Evolutionary conservation across 257 asterid genomes (phyloP).

Genomic region (Plantago elongata): DNA sequence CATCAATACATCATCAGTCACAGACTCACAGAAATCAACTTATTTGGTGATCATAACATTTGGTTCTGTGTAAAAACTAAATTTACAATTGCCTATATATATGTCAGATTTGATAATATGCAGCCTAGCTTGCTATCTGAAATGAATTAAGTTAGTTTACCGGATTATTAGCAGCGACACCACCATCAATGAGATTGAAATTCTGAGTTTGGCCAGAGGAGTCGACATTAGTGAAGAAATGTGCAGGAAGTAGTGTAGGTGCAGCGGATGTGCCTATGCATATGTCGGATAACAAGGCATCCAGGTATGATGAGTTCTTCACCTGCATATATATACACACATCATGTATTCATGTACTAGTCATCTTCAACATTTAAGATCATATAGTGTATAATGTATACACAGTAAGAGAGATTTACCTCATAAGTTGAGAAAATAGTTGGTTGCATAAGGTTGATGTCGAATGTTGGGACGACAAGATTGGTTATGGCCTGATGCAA

Average conservation of each 20-base stretch:
- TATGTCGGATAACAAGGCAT: constrained; percentile 42
- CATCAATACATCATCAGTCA: background rate
- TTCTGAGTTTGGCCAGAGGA: constrained; percentile 19
- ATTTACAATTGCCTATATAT: too few relatives aligned
- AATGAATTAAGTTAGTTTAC: constrained; percentile 17
- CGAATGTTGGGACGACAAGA: constrained; percentile 50
- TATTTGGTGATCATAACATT: too few relatives aligned
- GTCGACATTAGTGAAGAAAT: constrained; percentile 31
- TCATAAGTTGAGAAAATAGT: constrained; percentile 41
- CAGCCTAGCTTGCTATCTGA: too few relatives aligned
- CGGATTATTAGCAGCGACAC: constrained; percentile 62
- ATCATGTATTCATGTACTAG: background rate
- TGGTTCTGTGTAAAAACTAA: too few relatives aligned
- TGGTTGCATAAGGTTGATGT: constrained; percentile 43
- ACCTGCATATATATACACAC: constrained; percentile 5
- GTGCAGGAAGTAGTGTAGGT: constrained; percentile 48
- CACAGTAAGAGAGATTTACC: constrained; percentile 17
- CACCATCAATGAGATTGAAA: constrained; percentile 51
- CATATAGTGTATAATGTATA: background rate
- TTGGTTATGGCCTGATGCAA: constrained; percentile 38
- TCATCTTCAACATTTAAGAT: background rate
- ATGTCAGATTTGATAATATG: too few relatives aligned
- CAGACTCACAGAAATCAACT: too few relatives aligned
- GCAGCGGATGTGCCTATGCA: constrained; percentile 64
- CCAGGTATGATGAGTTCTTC: constrained; percentile 10